These are phyloP conservation scores for Blastobotrys malaysiensis DNA, from an alignment of 1,139 yeast species.

Conservation along the genomic window DNA sequence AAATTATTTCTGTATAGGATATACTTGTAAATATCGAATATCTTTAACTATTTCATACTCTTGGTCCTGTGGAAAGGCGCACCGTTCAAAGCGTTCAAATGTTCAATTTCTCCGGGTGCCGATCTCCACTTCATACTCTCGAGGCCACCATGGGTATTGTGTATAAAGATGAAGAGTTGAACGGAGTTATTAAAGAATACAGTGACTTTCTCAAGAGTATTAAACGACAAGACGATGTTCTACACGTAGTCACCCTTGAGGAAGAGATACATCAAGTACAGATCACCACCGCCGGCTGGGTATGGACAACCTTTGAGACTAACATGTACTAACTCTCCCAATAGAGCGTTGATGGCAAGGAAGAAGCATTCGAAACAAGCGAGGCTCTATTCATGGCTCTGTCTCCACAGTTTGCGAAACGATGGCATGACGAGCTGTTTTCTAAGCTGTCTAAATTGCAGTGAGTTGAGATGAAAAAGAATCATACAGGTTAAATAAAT, in stretches of 20 bases:
- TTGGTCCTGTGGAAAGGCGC: no score
- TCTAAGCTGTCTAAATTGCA: background rate
- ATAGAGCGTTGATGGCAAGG: conserved; percentile 9
- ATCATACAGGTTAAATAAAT: background rate
- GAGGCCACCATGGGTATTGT: background rate
- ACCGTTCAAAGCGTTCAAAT: no score
- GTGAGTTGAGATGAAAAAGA: background rate
- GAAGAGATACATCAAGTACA: conserved; percentile 12
- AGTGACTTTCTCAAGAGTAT: conserved; percentile 9
- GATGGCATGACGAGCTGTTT: conserved; percentile 31
- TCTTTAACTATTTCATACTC: background rate
- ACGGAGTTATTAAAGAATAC: conserved; percentile 17
- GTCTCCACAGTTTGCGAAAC: conserved; percentile 34
- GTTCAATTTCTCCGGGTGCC: no score
- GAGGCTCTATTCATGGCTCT: conserved; percentile 42
- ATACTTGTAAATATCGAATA: background rate
- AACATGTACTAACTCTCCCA: conserved; percentile 5
- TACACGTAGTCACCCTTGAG: conserved; percentile 26
- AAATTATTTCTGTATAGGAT: background rate
- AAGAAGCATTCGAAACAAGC: conserved; percentile 38
- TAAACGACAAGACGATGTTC: background rate
- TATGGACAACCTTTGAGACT: conserved; percentile 5
- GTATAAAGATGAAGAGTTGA: conserved; percentile 18
- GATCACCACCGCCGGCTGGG: conserved; percentile 29
- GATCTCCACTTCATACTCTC: no score